Evolutionary conservation across 352 stramenopile species (phyloP), one percentile per base, ranked within the genome.

Genomic region (Globisporangium cystogenes): DNA sequence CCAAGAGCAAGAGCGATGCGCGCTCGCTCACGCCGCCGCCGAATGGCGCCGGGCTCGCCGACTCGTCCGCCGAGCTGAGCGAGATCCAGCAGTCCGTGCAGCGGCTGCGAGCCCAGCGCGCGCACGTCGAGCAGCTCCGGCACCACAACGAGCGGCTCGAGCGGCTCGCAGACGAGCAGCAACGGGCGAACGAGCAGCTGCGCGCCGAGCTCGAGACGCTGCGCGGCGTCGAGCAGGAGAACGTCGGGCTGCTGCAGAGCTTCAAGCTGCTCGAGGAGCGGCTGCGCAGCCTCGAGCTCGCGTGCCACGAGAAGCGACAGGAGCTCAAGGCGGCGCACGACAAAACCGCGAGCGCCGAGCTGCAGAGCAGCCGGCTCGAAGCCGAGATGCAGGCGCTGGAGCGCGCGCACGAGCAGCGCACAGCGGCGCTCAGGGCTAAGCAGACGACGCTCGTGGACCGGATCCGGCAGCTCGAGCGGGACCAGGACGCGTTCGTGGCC

Each of bases 31-130:
- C n/a, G 20, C n/a, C 40, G 20, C 20, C 40, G 24, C 4, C 14
- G 31, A 50, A n/a, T 7, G 10, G 12, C 15, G 33, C 47, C 4
- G 20, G 6, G 1, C 16, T 53, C 14, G 33, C 14, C 10, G 45
- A 59, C 20, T 67, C 55, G 4, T 55, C 57, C 5, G 57, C 50
- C 15, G 60, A 70, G 41, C 39, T 77, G 23, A 56, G 40, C 39
- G 64, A 86, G 35, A 85, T 86, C 61, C 68, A 83, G 52, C 63
- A 82, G 41, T 86, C 74, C 0, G 70, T 82, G 15, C 48, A 76
- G 51, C 65, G 72, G 23, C 53, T 87, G 23, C 61, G 72, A 47
- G 60, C 70, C 7, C 76, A 88, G 44, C 72, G 68, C 14, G 62
- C 70, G 18, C 74, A 82, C 10, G 76, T 88, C 33, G 70, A 85